These are phyloP conservation scores for Goniomonas avonlea DNA, from an alignment of 78 protist species.

Conservation along the genomic window DNA sequence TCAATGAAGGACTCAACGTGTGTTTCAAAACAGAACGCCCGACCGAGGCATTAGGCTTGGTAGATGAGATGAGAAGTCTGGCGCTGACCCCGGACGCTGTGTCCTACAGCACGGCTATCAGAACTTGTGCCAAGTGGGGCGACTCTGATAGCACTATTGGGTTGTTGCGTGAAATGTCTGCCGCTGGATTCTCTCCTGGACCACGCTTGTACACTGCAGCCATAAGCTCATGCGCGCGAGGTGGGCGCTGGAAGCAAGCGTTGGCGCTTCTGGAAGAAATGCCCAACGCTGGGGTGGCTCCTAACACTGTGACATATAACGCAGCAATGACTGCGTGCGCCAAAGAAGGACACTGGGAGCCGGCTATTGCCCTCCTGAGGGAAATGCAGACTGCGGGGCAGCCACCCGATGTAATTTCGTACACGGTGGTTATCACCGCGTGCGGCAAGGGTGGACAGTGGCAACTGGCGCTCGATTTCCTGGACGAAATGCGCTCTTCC, in stretches of 20 bases:
- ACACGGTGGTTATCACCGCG: constrained; percentile 13
- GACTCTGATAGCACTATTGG: neutral
- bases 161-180: neutral
- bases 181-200: neutral
- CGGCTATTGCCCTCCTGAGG: neutral
- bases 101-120: neutral
- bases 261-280: neutral
- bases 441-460: constrained; percentile 1
- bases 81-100: neutral
- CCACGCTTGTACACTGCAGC: neutral
- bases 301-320: neutral
- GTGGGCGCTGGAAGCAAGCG: neutral
- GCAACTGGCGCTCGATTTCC: neutral
- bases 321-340: neutral
- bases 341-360: neutral
- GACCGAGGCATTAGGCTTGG: neutral
- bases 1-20: neutral
- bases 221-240: neutral
- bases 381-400: neutral
- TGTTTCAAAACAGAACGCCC: neutral
- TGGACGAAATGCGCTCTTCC: neutral
- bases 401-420: neutral
- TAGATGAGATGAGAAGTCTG: neutral
- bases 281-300: neutral
- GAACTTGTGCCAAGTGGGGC: neutral